These are phyloP conservation scores for Sambucus nigra DNA, from an alignment of 129 eudicot species.

Conservation along the genomic window DNA sequence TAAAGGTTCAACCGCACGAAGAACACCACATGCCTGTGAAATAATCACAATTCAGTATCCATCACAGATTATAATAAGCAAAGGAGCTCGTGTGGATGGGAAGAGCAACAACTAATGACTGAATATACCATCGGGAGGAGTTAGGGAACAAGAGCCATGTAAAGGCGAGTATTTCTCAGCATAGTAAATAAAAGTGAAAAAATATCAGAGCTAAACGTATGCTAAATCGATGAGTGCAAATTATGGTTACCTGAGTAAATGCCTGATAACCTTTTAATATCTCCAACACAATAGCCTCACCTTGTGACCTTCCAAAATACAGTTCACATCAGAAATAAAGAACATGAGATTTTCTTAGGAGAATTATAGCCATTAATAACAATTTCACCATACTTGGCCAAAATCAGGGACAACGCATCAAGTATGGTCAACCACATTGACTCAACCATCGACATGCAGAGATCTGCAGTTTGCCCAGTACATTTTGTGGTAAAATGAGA, in stretches of 20 bases:
- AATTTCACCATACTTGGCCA: constrained; percentile 54
- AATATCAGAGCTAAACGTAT: neutral
- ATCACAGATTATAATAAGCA: neutral
- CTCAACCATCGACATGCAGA: constrained; percentile 87
- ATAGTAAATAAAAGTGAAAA: too few relatives aligned
- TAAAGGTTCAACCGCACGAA: constrained; percentile 89
- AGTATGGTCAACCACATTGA: constrained; percentile 91
- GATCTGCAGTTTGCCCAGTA: constrained; percentile 61
- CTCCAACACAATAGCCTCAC: constrained; percentile 96
- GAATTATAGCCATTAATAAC: constrained; percentile 9
- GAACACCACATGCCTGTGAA: constrained; percentile 95
- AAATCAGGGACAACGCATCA: constrained; percentile 84
- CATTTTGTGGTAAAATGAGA: constrained; percentile 48
- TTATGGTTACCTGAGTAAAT: constrained; percentile 71
- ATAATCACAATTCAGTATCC: constrained; percentile 12
- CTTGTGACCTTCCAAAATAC: constrained; percentile 66
- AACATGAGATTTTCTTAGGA: neutral
- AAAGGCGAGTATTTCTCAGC: too few relatives aligned
- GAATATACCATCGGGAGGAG: too few relatives aligned
- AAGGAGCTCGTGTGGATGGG: constrained; percentile 2
- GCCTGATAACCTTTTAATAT: constrained; percentile 97
- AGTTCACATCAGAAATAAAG: constrained; percentile 17
- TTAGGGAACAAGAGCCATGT: too few relatives aligned
- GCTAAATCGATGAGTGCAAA: neutral
- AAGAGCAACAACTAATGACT: neutral